These are phyloP conservation scores for Whalleya microplaca DNA, from an alignment of 2,329 filamentous ascomycete genomes.

Conservation along the genomic window DNA sequence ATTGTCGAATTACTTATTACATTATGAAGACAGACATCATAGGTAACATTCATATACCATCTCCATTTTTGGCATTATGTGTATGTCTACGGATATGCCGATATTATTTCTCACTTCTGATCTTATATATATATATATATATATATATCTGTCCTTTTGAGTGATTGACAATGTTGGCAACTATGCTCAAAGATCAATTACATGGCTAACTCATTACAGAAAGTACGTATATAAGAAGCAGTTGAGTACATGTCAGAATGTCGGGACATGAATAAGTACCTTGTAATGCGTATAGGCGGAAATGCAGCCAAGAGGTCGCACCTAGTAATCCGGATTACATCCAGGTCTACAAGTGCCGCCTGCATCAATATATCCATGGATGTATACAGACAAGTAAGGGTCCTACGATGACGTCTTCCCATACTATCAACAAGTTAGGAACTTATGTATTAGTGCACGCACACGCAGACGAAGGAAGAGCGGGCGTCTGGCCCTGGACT, in stretches of 20 bases:
- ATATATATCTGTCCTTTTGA: too few relatives aligned
- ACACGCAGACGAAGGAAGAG: slow-evolving; percentile 2
- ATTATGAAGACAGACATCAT: too few relatives aligned
- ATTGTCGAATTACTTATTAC: too few relatives aligned
- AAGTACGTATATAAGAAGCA: background rate
- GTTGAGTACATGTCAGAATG: background rate
- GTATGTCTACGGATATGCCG: background rate
- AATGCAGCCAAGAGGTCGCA: background rate
- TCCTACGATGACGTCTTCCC: slow-evolving; percentile 4
- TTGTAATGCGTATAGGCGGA: background rate
- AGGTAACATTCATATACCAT: too few relatives aligned
- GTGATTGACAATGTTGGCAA: background rate
- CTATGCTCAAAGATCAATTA: background rate
- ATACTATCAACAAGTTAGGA: too few relatives aligned
- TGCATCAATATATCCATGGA: too few relatives aligned
- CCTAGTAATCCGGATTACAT: background rate
- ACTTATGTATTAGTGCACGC: too few relatives aligned
- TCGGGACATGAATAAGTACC: background rate
- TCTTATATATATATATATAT: too few relatives aligned
- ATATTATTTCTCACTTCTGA: background rate
- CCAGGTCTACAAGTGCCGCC: too few relatives aligned
- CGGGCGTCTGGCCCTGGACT: slow-evolving; percentile 17
- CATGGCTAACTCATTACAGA: background rate
- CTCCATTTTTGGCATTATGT: background rate
- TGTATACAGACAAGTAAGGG: too few relatives aligned